Evolutionary conservation across 306 rosid genomes (phyloP), one percentile per base, ranked within the genome.

Genomic region (Bauhinia variegata): DNA sequence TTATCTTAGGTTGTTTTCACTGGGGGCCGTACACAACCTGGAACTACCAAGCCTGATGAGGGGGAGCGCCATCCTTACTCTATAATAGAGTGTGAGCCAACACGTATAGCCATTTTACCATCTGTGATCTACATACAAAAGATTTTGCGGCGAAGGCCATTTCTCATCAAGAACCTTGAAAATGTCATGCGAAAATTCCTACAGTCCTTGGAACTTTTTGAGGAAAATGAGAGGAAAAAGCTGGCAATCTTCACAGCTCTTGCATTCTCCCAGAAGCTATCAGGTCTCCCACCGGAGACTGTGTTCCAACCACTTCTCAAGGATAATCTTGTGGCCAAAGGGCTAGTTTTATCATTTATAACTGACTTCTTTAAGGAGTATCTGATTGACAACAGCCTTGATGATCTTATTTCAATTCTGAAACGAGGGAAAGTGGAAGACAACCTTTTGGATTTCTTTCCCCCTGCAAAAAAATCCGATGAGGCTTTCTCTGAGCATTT

Each of bases 31-130:
- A 95, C 99, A 37, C 99, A 95, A 64, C 97, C 99, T 73, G 99
- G 99, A 88, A 95, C 99, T 68, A 95, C 96, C 71, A 95, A 95
- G 80, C 96, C 99, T 72, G 99, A 90, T 86, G 99, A 95, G 86
- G 99, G 99, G 86, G 96, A 90, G 78, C 99, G 97, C 60, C 99
- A 95, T 74, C 85, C 97, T 9, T 86, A 86, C 74, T 95, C 99
- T 68, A 79, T 95, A 58, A 78, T 95, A 71, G 99, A 90, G 71
- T 77, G 77, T 70, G 99, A 88, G 79, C 84, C 99, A 19, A 85
- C 36, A 70, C 97, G 92, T 57, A 97, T 90, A 71, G 85, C 79
- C 65, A 95, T 95, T 64, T 60, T 91, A 70, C 96, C 96, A 12
- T 90, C 87, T 66, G 99, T 95, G 33, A 91, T 95, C 73, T 95